Base-by-base conservation (phyloP, 2,329 filamentous ascomycete genomes). In the Fusarium dimerum region DNA sequence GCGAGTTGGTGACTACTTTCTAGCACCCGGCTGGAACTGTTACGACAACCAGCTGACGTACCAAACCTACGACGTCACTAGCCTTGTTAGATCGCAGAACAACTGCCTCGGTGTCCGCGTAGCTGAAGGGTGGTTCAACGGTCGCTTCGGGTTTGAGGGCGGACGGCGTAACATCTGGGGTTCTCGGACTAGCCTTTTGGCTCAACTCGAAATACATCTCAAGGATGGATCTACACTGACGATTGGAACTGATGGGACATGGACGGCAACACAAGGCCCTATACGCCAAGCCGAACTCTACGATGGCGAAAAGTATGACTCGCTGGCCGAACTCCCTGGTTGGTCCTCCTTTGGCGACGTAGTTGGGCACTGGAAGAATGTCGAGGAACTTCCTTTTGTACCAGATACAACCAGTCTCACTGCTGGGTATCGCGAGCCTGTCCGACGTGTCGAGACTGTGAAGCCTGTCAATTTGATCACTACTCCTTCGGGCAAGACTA, bases 21-120 rank as follows among this genome's bases (percentile, higher is more conserved):
- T 82, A 36, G 76, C 79, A 18, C 80, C 80, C 0, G 80, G 80
- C 0, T 83, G 79, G 78, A 75, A 74, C 44, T 73, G 72, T 6
- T 84, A 84, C 52, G 66, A 74, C 0, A 65, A 76, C 43, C 70
- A 80, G 3, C 68, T 78, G 30, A 66, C 71, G 0, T 85, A 84
- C 47, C 74, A 83, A 52, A 78, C 75, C 0, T 80, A 78, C 54
- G 80, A 84, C 54, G 76, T 84, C 2, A 75, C 73, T 2, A 52
- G 67, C 0, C 65, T 78, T 0, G 50, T 83, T 1, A 47, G 44
- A 2, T 30, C 38, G 0, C 16, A 40, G 1, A 9, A 57, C 0
- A 62, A 61, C 11, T 65, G 63, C 6, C 8, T 65, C 0, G 62
- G 59, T 1, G 44, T 64, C 0, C 55, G 54, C 8, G 69, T 82